phyloP scores from a whole-genome alignment of 2,329 filamentous ascomycete genomes.

The Raffaelea arxii region DNA sequence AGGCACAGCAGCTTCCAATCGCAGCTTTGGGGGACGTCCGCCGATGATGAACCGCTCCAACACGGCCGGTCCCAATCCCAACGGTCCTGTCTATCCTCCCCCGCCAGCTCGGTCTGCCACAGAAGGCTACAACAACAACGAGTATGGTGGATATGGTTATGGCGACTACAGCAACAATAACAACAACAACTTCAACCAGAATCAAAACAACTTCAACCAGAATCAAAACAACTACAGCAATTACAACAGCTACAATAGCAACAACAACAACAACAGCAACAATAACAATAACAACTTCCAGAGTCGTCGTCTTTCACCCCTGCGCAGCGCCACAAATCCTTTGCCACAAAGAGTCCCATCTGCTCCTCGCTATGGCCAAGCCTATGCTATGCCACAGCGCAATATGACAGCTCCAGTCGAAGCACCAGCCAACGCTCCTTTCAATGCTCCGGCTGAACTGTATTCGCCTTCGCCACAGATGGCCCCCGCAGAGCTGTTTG shows the following conservation, averaged over 20 bases:
- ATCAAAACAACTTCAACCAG: too few relatives aligned
- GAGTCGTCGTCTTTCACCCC: constrained; percentile 9
- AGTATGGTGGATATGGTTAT: not conserved
- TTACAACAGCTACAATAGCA: too few relatives aligned
- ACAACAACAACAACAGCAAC: not conserved
- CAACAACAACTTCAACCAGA: not conserved
- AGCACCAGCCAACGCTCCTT: too few relatives aligned
- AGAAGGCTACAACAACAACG: not conserved
- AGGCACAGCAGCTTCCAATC: constrained; percentile 13
- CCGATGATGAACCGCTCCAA: constrained; percentile 14
- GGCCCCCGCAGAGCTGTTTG: too few relatives aligned
- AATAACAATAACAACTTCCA: not conserved
- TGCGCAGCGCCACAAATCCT: constrained; percentile 20
- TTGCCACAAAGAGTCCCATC: constrained; percentile 14
- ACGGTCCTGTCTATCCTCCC: not conserved
- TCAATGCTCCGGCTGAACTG: too few relatives aligned
- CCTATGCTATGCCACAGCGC: constrained; percentile 16
- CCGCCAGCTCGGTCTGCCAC: not conserved
- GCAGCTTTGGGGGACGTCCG: constrained; percentile 14
- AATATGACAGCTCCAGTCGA: constrained; percentile 25
- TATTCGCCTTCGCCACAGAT: too few relatives aligned
- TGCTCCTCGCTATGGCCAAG: not conserved
- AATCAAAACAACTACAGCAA: too few relatives aligned
- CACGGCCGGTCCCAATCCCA: constrained; percentile 12
- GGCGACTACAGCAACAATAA: not conserved